A percentile compares a stretch with the other conserved stretches of the same genome.
Conservation (phyloP, 768 basidiomycete species). For the Leccinum broughii region DNA sequence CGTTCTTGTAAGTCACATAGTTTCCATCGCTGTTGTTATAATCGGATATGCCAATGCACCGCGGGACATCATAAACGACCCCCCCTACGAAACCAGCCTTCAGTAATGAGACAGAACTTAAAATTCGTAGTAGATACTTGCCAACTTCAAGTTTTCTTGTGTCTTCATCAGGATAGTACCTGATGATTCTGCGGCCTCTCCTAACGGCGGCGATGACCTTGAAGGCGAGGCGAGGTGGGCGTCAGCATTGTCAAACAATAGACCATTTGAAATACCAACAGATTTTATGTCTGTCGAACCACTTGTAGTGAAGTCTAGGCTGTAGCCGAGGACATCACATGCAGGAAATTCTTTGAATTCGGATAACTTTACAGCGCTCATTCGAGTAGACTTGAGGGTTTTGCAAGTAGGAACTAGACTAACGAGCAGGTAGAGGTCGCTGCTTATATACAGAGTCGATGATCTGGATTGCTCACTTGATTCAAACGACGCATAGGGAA, state of each 20-base stretch:
- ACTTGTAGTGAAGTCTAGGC: slow-evolving; percentile 7
- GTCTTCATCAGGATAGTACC: not conserved
- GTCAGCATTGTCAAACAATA: not conserved
- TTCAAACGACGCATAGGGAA: not conserved
- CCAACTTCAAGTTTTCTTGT: not conserved
- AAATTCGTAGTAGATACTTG: not conserved
- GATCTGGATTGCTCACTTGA: not conserved
- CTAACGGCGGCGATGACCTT: not conserved
- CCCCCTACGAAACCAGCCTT: not conserved
- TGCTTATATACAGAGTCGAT: not conserved
- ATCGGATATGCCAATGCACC: not conserved
- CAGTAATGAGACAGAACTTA: not conserved
- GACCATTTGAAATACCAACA: not conserved
- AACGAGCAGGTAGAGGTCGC: not conserved
- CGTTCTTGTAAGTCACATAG: slow-evolving; percentile 6
- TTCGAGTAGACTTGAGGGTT: not conserved
- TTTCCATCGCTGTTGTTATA: slow-evolving; percentile 5
- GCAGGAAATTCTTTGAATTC: slow-evolving; percentile 8
- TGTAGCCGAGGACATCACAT: slow-evolving; percentile 4
- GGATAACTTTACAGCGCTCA: not conserved
- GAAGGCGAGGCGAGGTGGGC: not conserved
- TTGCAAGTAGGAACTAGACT: not conserved
- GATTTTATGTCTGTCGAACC: slow-evolving; percentile 7
- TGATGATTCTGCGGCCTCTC: not conserved
- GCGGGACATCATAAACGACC: slow-evolving; percentile 1